These are phyloP conservation scores for Diaporthe velutina DNA, from an alignment of 2,329 filamentous ascomycete species.

Conservation along the genomic window DNA sequence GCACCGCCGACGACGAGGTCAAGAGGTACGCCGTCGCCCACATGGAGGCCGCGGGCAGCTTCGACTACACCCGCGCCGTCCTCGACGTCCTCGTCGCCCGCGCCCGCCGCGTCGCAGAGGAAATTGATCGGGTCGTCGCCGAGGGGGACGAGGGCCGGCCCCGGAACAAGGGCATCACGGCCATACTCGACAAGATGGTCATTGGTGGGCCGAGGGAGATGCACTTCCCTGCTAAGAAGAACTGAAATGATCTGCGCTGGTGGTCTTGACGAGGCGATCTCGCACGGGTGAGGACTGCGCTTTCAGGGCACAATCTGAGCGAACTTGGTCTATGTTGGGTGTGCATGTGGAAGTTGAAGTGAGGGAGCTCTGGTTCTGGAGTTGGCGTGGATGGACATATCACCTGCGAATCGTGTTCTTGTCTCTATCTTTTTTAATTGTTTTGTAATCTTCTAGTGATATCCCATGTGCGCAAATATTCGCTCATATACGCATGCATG, in stretches of 20 bases:
- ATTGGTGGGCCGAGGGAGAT: constrained; percentile 41
- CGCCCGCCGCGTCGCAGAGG: constrained; percentile 72
- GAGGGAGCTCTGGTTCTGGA: neutral
- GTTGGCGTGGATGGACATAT: neutral
- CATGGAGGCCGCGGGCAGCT: constrained; percentile 91
- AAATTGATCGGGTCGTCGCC: constrained; percentile 72
- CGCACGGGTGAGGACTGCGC: too few relatives aligned
- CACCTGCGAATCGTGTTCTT: neutral
- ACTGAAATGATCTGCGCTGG: too few relatives aligned
- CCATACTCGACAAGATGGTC: constrained; percentile 78
- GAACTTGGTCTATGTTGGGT: too few relatives aligned
- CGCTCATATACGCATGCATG: neutral
- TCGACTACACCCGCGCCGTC: constrained; percentile 84
- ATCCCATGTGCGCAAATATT: constrained; percentile 11
- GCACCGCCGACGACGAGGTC: constrained; percentile 86
- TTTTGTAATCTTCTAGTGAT: constrained; percentile 14
- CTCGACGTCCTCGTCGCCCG: constrained; percentile 73
- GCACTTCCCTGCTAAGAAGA: constrained; percentile 38
- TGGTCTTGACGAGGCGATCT: too few relatives aligned
- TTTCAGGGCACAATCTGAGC: too few relatives aligned
- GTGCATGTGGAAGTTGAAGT: neutral
- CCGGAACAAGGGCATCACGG: constrained; percentile 69
- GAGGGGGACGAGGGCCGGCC: constrained; percentile 42
- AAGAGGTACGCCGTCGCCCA: constrained; percentile 92
- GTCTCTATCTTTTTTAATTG: too few relatives aligned